These are phyloP conservation scores for Serendipita sp. DNA, from an alignment of 768 basidiomycete genomes.

Conservation along the genomic window DNA sequence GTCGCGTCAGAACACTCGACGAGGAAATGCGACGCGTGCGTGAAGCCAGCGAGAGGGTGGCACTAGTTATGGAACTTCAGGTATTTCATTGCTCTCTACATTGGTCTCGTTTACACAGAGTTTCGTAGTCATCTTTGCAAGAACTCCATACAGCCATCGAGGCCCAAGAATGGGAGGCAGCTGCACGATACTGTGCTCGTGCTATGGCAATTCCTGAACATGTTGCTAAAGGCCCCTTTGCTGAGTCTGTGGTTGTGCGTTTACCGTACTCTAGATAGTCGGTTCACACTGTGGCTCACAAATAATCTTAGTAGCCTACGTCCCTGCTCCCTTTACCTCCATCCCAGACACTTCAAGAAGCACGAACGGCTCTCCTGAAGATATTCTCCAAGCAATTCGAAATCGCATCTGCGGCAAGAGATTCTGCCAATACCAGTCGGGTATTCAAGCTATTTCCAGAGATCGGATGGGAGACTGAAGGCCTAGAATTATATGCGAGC, in stretches of 20 bases:
- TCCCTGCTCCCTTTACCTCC: slow-evolving; percentile 77
- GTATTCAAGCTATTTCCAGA: slow-evolving; percentile 96
- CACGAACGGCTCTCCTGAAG: slow-evolving; percentile 55
- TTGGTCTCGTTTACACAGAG: slow-evolving; percentile 18
- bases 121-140: slow-evolving; percentile 43
- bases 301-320: slow-evolving; percentile 48
- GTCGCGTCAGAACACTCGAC: slow-evolving; percentile 73
- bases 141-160: slow-evolving; percentile 48
- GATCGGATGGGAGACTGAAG: slow-evolving; percentile 86
- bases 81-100: slow-evolving; percentile 28
- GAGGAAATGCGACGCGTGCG: slow-evolving; percentile 84
- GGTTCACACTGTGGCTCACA: slow-evolving; percentile 6
- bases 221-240: slow-evolving; percentile 69
- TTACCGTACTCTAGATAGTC: slow-evolving; percentile 3
- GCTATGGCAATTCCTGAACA: slow-evolving; percentile 72
- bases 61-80: slow-evolving; percentile 90
- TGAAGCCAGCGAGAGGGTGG: slow-evolving; percentile 80
- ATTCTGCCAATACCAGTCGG: slow-evolving; percentile 74
- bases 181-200: slow-evolving; percentile 74
- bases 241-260: slow-evolving; percentile 72
- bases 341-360: slow-evolving; percentile 56
- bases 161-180: slow-evolving; percentile 86
- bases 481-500: slow-evolving; percentile 76
- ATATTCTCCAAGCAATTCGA: slow-evolving; percentile 72
- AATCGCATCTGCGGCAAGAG: slow-evolving; percentile 60